A percentile compares a stretch with the other conserved stretches of the same genome.
These are phyloP conservation scores for Clathrospora elynae DNA, from an alignment of 2,329 filamentous ascomycete genomes.

Conservation along the genomic window DNA sequence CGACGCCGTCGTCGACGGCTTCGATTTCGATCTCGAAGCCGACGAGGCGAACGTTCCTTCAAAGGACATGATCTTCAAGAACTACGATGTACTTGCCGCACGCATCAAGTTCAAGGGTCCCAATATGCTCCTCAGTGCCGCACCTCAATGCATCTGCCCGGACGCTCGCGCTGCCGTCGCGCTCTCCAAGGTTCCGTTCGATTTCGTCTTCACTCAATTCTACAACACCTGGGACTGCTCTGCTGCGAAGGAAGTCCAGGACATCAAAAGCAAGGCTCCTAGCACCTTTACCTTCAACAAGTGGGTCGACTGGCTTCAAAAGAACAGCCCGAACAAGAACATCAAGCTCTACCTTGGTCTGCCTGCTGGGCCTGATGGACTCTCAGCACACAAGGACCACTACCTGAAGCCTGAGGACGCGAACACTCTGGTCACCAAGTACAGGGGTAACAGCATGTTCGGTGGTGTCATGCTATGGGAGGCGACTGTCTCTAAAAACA, in stretches of 20 bases:
- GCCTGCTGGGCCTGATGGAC: constrained; percentile 34
- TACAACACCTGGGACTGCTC: constrained; percentile 61
- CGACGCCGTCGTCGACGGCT: constrained; percentile 55
- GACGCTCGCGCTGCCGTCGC: constrained; percentile 54
- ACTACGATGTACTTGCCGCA: constrained; percentile 57
- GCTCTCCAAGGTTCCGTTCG: constrained; percentile 54
- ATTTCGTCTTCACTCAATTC: constrained; percentile 62
- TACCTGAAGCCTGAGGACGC: constrained; percentile 58
- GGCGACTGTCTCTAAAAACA: constrained; percentile 56
- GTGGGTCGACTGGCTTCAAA: constrained; percentile 50
- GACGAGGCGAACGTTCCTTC: constrained; percentile 27
- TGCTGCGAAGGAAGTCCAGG: constrained; percentile 49
- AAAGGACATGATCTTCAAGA: constrained; percentile 38
- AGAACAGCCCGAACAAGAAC: constrained; percentile 45
- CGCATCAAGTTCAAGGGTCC: constrained; percentile 51
- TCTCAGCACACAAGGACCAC: constrained; percentile 34
- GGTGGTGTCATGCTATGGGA: constrained; percentile 67
- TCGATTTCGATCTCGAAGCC: constrained; percentile 57
- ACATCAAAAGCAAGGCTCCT: constrained; percentile 27
- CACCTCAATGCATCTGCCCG: constrained; percentile 59
- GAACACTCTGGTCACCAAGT: constrained; percentile 51
- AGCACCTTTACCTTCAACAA: constrained; percentile 54
- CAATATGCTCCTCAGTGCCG: constrained; percentile 57
- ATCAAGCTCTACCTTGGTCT: constrained; percentile 63
- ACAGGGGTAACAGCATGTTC: constrained; percentile 49